Evolutionary conservation across 345 rosid species (phyloP).

Genomic region (Populus davidiana): DNA sequence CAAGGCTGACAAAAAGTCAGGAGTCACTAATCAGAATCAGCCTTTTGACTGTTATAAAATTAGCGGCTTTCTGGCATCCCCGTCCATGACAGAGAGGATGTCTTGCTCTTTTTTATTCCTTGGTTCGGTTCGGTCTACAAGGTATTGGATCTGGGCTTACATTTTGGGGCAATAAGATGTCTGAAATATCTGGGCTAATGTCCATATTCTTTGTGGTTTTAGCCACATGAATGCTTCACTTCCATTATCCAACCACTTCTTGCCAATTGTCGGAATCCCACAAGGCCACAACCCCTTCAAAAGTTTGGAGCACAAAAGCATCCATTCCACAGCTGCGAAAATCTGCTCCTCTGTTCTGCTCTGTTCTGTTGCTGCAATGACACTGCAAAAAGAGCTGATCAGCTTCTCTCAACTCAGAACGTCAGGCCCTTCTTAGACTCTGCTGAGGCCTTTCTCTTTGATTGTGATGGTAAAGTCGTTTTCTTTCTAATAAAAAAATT

Average conservation of each 20-base stretch:
- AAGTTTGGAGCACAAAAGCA: neutral
- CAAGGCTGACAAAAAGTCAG: no score
- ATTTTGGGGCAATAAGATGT: neutral
- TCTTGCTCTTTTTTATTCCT: no score
- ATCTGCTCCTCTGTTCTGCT: neutral
- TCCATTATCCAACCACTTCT: neutral
- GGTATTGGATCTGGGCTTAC: neutral
- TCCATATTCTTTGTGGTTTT: neutral
- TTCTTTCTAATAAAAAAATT: neutral
- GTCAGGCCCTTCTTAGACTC: conserved; percentile 47
- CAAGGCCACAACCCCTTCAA: no score
- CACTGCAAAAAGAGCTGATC: conserved; percentile 19
- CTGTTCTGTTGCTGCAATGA: neutral
- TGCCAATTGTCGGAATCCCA: neutral
- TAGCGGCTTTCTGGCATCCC: no score
- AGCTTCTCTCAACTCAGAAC: conserved; percentile 42
- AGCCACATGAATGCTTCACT: neutral
- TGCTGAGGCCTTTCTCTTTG: conserved; percentile 67
- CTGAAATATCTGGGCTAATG: neutral
- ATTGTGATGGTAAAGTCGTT: conserved; percentile 52
- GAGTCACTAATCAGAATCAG: no score
- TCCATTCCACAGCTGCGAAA: neutral
- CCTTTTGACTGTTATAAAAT: no score
- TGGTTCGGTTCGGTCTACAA: neutral
- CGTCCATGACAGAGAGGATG: no score